Evolutionary conservation across 2,329 filamentous ascomycete genomes (phyloP).

Genomic region (Anthostomella pinea): DNA sequence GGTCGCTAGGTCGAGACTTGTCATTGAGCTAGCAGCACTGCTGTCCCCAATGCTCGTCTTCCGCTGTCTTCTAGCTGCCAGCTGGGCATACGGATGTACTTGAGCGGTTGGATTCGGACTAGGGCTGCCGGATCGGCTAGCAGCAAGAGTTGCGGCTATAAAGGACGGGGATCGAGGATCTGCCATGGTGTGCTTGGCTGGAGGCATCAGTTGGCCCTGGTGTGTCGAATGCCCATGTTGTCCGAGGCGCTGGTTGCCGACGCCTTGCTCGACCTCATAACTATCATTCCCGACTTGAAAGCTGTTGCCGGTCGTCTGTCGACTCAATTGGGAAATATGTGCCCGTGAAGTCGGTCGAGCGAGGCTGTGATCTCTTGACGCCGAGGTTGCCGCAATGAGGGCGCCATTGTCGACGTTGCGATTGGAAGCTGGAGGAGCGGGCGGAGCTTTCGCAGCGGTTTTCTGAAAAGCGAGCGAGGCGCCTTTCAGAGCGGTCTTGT

Average conservation of each 20-base stretch:
- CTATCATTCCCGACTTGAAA: conserved; percentile 19
- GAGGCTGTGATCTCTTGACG: conserved; percentile 32
- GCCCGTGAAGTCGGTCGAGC: conserved; percentile 19
- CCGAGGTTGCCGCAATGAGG: conserved; percentile 44
- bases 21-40: conserved; percentile 29
- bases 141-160: conserved; percentile 60
- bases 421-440: conserved; percentile 10
- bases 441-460: conserved; percentile 16
- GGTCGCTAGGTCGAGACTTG: conserved; percentile 35
- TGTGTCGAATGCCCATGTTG: conserved; percentile 15
- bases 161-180: conserved; percentile 55
- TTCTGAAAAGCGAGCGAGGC: conserved; percentile 55
- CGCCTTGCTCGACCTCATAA: conserved; percentile 18
- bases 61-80: conserved; percentile 15
- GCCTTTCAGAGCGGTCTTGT: conserved; percentile 46
- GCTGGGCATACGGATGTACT: conserved; percentile 21
- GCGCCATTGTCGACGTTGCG: conserved; percentile 36
- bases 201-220: conserved; percentile 14
- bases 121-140: conserved; percentile 57
- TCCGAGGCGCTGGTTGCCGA: conserved; percentile 24
- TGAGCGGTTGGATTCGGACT: conserved; percentile 38
- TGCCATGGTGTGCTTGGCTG: conserved; percentile 19
- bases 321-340: conserved; percentile 24
- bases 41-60: conserved; percentile 30
- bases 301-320: conserved; percentile 40